Evolutionary conservation across 805 yeast species (phyloP), one percentile per base, ranked within the genome.

Genomic region (Metschnikowia kofuensis): DNA sequence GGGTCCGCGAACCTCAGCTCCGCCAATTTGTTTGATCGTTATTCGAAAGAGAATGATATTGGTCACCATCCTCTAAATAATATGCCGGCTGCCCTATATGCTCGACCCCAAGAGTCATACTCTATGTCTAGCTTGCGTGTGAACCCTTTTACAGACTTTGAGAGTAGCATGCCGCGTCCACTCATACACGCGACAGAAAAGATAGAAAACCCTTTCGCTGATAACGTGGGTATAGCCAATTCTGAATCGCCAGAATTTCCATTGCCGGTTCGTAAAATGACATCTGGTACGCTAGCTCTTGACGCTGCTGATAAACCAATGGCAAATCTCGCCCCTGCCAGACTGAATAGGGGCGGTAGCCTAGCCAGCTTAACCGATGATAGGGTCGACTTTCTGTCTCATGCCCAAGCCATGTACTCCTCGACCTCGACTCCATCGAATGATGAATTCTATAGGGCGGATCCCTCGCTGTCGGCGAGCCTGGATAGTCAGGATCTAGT

Each of bases 91-190:
- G 16, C 13, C n/a, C 38, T 32, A 29, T 30, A 31, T 21, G 28
- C 13, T 26, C 43, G 34, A 7, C 21, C 35, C 27, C 39, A 32
- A 32, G 35, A 29, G 28, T 32, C 43, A 7, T 16, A 39, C 12
- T 8, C 14, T 6, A 35, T 41, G 39, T 42, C 49, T 15, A 39
- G 40, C 37, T 35, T 29, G 34, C 38, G 43, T 1, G 56, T 50
- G 38, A 50, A 45, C 26, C 54, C 55, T 6, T 52, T 52, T 28
- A 45, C 43, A 6, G 53, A 43, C 16, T n/a, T 28, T 13, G 40
- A 39, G 12, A 16, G 7, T 35, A 21, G 29, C 34, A 2, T 26
- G 3, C 31, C 47, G 13, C 37, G 14, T 10, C 15, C 16, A 21
- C 28, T n/a, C 9, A 27, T n/a, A 3, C 30, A 12, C 36, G 7